Percentiles rank a stretch among this genome's conserved stretches.
These are phyloP conservation scores for Pythium scleroteichum DNA, from an alignment of 352 stramenopile species.

Conservation along the genomic window DNA sequence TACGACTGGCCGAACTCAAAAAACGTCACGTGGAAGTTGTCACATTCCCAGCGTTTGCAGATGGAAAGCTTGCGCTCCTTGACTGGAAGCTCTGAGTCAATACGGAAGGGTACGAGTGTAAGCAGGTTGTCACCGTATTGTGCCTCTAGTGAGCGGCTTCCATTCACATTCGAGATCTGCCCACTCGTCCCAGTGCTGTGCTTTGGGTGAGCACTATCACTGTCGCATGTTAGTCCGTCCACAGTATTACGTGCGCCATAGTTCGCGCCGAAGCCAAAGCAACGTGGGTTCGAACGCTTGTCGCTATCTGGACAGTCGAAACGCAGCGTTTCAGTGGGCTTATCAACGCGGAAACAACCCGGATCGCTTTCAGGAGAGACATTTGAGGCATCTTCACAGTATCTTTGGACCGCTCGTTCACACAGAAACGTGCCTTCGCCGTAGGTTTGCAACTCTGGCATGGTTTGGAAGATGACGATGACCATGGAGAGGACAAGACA, in stretches of 20 bases:
- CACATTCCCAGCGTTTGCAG: slow-evolving; percentile 78
- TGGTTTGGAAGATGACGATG: slow-evolving; percentile 77
- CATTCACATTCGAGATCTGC: slow-evolving; percentile 20
- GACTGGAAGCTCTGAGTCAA: slow-evolving; percentile 39
- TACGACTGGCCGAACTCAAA: slow-evolving; percentile 64
- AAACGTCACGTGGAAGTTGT: slow-evolving; percentile 72
- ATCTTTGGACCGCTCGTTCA: slow-evolving; percentile 52
- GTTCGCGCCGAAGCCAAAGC: slow-evolving; percentile 59
- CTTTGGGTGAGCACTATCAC: slow-evolving; percentile 25
- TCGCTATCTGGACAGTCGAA: slow-evolving; percentile 50
- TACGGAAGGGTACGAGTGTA: slow-evolving; percentile 49
- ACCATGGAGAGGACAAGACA: slow-evolving; percentile 76
- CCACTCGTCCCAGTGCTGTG: slow-evolving; percentile 1
- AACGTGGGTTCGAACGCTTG: slow-evolving; percentile 40
- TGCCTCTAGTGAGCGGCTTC: slow-evolving; percentile 30
- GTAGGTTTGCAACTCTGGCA: slow-evolving; percentile 77
- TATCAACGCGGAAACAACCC: slow-evolving; percentile 56
- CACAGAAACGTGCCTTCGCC: slow-evolving; percentile 61
- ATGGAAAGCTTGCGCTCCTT: slow-evolving; percentile 44
- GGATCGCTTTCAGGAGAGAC: slow-evolving; percentile 47
- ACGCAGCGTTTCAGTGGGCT: slow-evolving; percentile 35
- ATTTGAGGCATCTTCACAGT: slow-evolving; percentile 37
- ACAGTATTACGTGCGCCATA: slow-evolving; percentile 37
- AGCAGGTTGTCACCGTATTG: slow-evolving; percentile 8
- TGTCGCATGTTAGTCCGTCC: slow-evolving; percentile 52